Evolutionary conservation across 257 asterid genomes (phyloP), one percentile per base, ranked within the genome.

Genomic region (Ligustrum vulgare): DNA sequence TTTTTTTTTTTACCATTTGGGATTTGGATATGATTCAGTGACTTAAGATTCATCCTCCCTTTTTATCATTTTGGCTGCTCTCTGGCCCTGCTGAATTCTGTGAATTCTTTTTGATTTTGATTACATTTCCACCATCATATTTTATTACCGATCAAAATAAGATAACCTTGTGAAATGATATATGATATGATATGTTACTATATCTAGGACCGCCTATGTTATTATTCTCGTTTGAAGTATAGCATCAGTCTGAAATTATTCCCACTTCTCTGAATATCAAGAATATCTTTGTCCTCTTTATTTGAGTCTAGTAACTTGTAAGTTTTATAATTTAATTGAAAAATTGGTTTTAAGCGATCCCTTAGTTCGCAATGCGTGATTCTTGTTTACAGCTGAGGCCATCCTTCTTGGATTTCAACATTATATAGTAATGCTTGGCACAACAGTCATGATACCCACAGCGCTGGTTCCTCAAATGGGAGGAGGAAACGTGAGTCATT

Each of bases 391-490:
- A 92, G 98, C 98, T 70, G 98, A 92, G 84, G 96, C 98, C 7
- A 92, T 92, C 73, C 94, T 92, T 72, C 97, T 92, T 20, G 98
- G 96, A 2, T 92, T 92, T 78, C 98, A 92, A 67, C 96, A 92
- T 78, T 92, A 92, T 81, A 64, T 92, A 41, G 98, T 92, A 68
- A 89, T 92, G 92, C 97, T 92, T 13, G 96, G 93, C 68, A 90
- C 98, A 13, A 81, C 90, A 3, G 96, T 91, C 79, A 82, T 92
- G 71, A 92, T 92, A 71, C 93, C 98, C 13, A 81, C 92, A 11
- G 96, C 95, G 13, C 78, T 92, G 63, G 98, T 92, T 80, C 96
- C 97, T 80, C 98, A 92, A 81, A 92, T 92, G 98, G 98, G 98
- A 81, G 98, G 98, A 76, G 96, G 97, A 87, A 86, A 88, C 58